Evolutionary conservation across 208 protist genomes (phyloP), one percentile per base, ranked within the genome.

Genomic region (Spironucleus salmonicida): DNA sequence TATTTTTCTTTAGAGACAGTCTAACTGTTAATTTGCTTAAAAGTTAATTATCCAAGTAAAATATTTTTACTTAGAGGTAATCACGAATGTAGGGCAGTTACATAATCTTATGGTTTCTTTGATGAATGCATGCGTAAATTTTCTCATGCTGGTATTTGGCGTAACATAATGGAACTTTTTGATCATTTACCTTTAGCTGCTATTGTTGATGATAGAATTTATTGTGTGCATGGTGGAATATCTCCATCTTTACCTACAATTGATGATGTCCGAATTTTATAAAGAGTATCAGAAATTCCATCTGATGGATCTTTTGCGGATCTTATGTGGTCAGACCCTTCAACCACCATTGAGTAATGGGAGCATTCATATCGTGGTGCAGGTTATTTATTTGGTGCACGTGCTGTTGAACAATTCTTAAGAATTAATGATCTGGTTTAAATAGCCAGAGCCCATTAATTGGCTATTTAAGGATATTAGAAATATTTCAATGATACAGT

Each of bases 111-210:
- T 34, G 79, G 75, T 13, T 83, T 83, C 30, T 76, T 30, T 39
- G 0, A 76, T 32, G 80, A 83, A 34, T 80, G 32, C 38, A 26
- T 35, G 13, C 0, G 1, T 26, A 83, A 83, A 53, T 83, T 80
- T 40, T 68, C 74, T 13, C 34, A 79, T 40, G 32, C 77, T 57
- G 69, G 69, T 78, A 30, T 76, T 13, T 78, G 62, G 62, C n/a
- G 29, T 13, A 39, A 58, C 26, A 42, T 94, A 77, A 97, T 91
- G 29, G 92, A 97, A 75, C 83, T 96, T 15, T 98, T 98, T 81
- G 93, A 98, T 79, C 96, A 90, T 83, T 82, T 98, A 9, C 92
- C 93, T 30, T 80, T 98, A n/a, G 92, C 93, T 15, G 94, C 95
- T 4, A 82, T 97, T 0, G 91, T 98, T 49, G 93, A 95, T 79